A percentile compares a stretch with the other conserved stretches of the same genome.
Evolutionary conservation across 2,329 filamentous ascomycete genomes (phyloP).

Genomic region (Alternaria consortialis): DNA sequence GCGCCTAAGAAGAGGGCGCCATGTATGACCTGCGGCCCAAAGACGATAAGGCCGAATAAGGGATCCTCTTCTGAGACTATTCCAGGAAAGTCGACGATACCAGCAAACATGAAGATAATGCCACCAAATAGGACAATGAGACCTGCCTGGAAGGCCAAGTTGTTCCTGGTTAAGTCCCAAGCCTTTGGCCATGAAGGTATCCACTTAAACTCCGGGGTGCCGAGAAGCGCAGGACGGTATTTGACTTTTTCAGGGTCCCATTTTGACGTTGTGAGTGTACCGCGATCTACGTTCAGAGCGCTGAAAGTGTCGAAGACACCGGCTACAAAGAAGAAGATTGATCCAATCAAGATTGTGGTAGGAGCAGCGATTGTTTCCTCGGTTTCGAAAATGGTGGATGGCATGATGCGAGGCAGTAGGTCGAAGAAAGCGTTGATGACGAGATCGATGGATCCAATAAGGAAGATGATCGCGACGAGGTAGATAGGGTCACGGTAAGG

Average conservation of each 20-base stretch:
- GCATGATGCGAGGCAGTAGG: slow-evolving; percentile 26
- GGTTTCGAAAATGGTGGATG: slow-evolving; percentile 20
- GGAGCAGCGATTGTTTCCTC: slow-evolving; percentile 33
- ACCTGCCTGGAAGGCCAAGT: slow-evolving; percentile 40
- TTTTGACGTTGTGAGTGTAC: slow-evolving; percentile 24
- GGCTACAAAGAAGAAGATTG: slow-evolving; percentile 39
- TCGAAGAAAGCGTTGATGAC: slow-evolving; percentile 42
- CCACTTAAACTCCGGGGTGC: slow-evolving; percentile 38
- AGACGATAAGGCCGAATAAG: slow-evolving; percentile 28
- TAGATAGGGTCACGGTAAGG: slow-evolving; percentile 41
- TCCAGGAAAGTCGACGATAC: slow-evolving; percentile 40
- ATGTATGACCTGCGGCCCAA: slow-evolving; percentile 38
- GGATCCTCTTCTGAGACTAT: slow-evolving; percentile 28
- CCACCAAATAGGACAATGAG: slow-evolving; percentile 42
- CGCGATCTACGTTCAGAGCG: slow-evolving; percentile 34
- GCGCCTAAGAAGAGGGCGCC: slow-evolving; percentile 38
- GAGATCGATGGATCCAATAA: slow-evolving; percentile 34
- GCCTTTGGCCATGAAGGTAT: slow-evolving; percentile 29
- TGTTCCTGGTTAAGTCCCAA: slow-evolving; percentile 26
- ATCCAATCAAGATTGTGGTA: slow-evolving; percentile 35
- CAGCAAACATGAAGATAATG: slow-evolving; percentile 43
- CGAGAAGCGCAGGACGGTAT: slow-evolving; percentile 37
- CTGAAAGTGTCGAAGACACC: slow-evolving; percentile 40
- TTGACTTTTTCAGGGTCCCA: slow-evolving; percentile 13
- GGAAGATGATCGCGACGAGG: slow-evolving; percentile 39